Evolutionary conservation across 176 grass and related monocot species (phyloP).

Genomic region (Thalia dealbata): DNA sequence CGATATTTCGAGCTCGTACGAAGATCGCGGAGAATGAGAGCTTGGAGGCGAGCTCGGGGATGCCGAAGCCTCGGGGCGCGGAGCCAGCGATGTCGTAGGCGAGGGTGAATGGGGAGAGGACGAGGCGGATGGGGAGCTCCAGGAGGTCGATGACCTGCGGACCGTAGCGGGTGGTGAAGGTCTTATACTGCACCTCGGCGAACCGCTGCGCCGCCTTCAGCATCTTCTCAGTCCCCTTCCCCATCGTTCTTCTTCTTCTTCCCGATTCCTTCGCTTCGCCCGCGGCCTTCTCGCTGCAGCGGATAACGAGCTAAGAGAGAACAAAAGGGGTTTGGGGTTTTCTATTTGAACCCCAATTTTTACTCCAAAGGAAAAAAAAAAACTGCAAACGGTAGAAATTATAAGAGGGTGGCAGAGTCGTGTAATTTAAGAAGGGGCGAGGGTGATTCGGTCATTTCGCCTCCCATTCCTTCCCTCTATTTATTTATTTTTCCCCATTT

Average conservation of each 20-base stretch:
- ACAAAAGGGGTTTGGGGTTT: neutral
- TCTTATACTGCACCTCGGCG: slow-evolving; percentile 19
- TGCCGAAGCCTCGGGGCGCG: slow-evolving; percentile 21
- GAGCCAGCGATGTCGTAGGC: slow-evolving; percentile 17
- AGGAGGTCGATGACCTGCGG: slow-evolving; percentile 21
- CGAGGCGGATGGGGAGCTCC: slow-evolving; percentile 16
- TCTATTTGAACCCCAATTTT: too few relatives aligned
- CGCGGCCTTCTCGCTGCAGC: neutral
- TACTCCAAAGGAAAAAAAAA: too few relatives aligned
- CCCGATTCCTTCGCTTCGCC: neutral
- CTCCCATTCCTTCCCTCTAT: too few relatives aligned
- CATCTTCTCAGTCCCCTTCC: slow-evolving; percentile 22
- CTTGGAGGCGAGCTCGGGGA: slow-evolving; percentile 24
- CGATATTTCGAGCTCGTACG: neutral
- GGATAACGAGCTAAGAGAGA: neutral
- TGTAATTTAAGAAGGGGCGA: too few relatives aligned
- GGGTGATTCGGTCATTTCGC: too few relatives aligned
- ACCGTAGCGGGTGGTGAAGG: slow-evolving; percentile 9
- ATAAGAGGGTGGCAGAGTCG: too few relatives aligned
- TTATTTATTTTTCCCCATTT: too few relatives aligned
- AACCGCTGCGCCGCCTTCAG: slow-evolving; percentile 23
- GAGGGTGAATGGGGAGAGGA: slow-evolving; percentile 23
- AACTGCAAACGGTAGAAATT: too few relatives aligned
- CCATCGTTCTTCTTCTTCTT: neutral
- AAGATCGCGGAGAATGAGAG: slow-evolving; percentile 31